Conservation (phyloP, 495 filamentous ascomycete species). For the Penicillium pulvis region DNA sequence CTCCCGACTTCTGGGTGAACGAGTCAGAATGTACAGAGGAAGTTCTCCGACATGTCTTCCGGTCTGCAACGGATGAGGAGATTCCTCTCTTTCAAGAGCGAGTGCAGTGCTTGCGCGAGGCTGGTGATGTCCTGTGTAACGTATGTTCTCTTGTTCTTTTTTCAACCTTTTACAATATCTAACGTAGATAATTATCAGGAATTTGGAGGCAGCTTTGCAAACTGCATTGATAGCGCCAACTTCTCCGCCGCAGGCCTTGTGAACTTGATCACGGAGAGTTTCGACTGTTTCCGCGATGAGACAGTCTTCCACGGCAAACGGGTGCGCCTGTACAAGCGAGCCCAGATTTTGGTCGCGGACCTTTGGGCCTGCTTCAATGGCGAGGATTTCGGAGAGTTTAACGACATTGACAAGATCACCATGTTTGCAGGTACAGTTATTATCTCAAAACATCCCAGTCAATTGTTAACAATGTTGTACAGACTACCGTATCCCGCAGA, state of each 20-base stretch:
- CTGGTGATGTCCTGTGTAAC: conserved; percentile 79
- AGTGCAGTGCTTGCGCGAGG: conserved; percentile 78
- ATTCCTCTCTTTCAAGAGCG: conserved; percentile 84
- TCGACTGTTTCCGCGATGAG: conserved; percentile 86
- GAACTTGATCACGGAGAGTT: conserved; percentile 75
- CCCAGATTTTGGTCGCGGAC: conserved; percentile 94
- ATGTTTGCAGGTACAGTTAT: conserved; percentile 78
- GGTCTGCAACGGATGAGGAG: conserved; percentile 81
- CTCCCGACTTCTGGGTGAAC: conserved; percentile 82
- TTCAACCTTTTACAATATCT: neutral
- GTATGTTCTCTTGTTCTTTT: conserved; percentile 49
- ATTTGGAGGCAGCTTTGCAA: conserved; percentile 74
- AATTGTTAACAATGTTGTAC: conserved; percentile 9
- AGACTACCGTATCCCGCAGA: conserved; percentile 96
- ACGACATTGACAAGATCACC: conserved; percentile 91
- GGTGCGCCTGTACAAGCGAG: conserved; percentile 86
- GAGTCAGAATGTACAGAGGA: conserved; percentile 76
- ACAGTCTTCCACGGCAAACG: conserved; percentile 67
- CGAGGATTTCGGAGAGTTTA: conserved; percentile 75
- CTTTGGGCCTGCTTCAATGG: conserved; percentile 93
- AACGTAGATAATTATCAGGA: conserved; percentile 50
- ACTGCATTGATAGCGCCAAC: conserved; percentile 73
- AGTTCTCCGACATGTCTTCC: conserved; percentile 73
- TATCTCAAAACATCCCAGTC: neutral
- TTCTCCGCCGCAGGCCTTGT: conserved; percentile 82